phyloP scores from a whole-genome alignment of 2,329 filamentous ascomycete species.

The Bipolaris bicolor region DNA sequence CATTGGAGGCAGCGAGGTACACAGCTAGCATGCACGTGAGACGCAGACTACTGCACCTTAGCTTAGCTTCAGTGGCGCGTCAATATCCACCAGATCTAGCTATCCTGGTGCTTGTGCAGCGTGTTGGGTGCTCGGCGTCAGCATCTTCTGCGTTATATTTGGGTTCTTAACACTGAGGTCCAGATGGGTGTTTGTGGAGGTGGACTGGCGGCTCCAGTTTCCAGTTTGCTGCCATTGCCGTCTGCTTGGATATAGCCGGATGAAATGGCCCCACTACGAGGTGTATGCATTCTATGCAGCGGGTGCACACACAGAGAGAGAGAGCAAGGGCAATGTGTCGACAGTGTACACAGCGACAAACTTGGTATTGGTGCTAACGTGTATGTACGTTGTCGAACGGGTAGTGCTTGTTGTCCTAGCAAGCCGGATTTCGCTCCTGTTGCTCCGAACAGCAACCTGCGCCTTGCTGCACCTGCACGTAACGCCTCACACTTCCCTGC shows the following conservation, averaged over 20 bases:
- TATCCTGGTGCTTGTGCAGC: conserved; percentile 9
- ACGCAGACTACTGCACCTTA: conserved; percentile 14
- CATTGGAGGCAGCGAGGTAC: conserved; percentile 23
- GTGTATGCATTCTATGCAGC: background rate
- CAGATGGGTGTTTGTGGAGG: conserved; percentile 4
- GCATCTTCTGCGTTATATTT: conserved; percentile 18
- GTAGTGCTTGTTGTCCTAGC: conserved; percentile 1
- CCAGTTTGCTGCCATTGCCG: background rate
- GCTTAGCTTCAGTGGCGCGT: conserved; percentile 13
- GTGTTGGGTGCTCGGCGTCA: conserved; percentile 16
- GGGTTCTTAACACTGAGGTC: conserved; percentile 6
- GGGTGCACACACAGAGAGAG: background rate
- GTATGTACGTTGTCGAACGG: conserved; percentile 4
- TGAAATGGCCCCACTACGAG: background rate
- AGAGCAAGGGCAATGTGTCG: background rate
- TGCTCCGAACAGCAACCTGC: conserved; percentile 14
- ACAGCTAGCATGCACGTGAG: conserved; percentile 22
- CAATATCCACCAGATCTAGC: conserved; percentile 14
- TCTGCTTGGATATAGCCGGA: background rate
- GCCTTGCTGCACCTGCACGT: conserved; percentile 6
- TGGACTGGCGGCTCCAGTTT: conserved; percentile 4
- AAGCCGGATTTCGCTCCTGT: conserved; percentile 10
- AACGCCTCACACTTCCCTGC: conserved; percentile 2
- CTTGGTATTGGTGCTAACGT: conserved; percentile 4
- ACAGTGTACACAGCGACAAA: background rate